Base-by-base conservation (phyloP, 2,329 filamentous ascomycete genomes). In the Fusarium sp. region DNA sequence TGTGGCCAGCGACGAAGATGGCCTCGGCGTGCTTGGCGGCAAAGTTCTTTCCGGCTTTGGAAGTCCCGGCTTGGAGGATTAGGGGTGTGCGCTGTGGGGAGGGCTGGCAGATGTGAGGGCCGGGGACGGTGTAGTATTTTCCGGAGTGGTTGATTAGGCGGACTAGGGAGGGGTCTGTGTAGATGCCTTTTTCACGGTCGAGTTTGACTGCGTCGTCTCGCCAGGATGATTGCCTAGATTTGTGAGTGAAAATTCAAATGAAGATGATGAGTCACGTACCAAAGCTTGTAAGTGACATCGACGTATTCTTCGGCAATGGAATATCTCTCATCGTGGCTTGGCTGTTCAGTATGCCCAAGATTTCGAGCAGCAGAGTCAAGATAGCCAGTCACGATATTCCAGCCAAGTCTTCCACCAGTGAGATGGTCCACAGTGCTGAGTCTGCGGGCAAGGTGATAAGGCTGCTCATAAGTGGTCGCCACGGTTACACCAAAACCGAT, bases 401-500 rank as follows among this genome's bases (percentile, higher is more conserved):
- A 38, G 9, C 28, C 17, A 2, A 24, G 89, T 80, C 91, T 85
- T 59, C 91, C 91, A 64, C 89, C 89, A 3, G 87, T 91, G 4
- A 94, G 82, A 79, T 94, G 92, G 76, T 94, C 92, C 0, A 92
- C 84, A 0, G 92, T 93, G 1, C 89, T 91, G 26, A 93, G 79
- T 22, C 91, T 83, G 47, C 92, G 82, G 0, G 92, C 92, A 28
- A 94, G 83, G 72, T 92, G 90, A 76, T 92, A 94, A 0, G 92
- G 92, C 76, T 91, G 88, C 77, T 93, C 91, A 69, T 93, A 94
- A 0, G 91, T 93, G 2, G 91, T 93, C 5, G 89, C 89, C 2
- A 91, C 88, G 0, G 92, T 94, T 12, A 94, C 90, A 1, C 92
- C 92, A 72, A 94, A 93, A 0, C 88, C 90, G 32, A 94, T 88